These are phyloP conservation scores for Erodium chrysanthum DNA, from an alignment of 441 rosid species.

Conservation along the genomic window DNA sequence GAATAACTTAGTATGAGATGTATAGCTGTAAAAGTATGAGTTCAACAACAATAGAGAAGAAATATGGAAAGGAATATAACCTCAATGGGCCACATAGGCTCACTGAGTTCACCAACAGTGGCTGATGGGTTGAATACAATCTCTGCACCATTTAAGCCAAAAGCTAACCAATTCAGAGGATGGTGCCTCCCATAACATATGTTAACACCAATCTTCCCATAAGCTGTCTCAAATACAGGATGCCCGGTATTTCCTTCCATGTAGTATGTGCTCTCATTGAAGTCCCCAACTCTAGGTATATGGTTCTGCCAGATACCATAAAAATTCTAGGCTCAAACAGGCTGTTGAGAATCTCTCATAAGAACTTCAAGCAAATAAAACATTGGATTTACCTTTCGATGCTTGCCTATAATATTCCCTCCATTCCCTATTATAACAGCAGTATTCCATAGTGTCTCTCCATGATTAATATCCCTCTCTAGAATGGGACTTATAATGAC, in stretches of 20 bases:
- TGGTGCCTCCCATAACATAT: constrained; percentile 96
- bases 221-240: constrained; percentile 89
- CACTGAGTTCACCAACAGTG: constrained; percentile 87
- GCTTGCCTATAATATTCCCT: constrained; percentile 90
- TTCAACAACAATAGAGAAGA: too few relatives aligned
- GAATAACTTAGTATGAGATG: neutral
- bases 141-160: constrained; percentile 93
- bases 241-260: constrained; percentile 97
- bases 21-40: too few relatives aligned
- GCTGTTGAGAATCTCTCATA: constrained; percentile 1
- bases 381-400: constrained; percentile 57
- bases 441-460: constrained; percentile 89
- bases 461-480: constrained; percentile 80
- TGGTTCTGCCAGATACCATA: constrained; percentile 57
- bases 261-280: constrained; percentile 92
- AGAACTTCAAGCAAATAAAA: constrained; percentile 3
- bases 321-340: constrained; percentile 15
- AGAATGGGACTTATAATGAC: constrained; percentile 82
- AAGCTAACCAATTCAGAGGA: constrained; percentile 90
- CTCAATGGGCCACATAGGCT: constrained; percentile 99
- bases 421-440: constrained; percentile 77
- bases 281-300: constrained; percentile 92
- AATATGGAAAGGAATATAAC: constrained; percentile 23
- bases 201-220: constrained; percentile 76
- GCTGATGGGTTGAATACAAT: constrained; percentile 98